These are phyloP conservation scores for Didymella exigua DNA, from an alignment of 2,329 filamentous ascomycete genomes.

Conservation along the genomic window DNA sequence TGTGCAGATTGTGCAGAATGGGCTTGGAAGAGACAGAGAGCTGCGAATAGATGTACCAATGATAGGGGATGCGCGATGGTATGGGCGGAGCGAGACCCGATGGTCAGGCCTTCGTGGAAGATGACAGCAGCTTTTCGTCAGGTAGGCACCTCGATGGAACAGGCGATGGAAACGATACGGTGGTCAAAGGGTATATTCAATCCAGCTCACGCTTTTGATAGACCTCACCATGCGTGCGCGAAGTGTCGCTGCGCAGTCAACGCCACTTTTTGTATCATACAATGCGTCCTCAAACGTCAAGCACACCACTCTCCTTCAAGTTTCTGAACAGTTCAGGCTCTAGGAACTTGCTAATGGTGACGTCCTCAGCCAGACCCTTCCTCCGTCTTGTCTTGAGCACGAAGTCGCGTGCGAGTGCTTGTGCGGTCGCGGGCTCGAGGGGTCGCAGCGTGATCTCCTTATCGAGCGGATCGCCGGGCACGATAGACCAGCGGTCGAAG, in stretches of 20 bases:
- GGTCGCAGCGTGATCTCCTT: constrained; percentile 80
- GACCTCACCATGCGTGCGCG: background rate
- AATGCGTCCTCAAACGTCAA: constrained; percentile 61
- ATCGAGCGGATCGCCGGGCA: constrained; percentile 94
- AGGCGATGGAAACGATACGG: too few relatives aligned
- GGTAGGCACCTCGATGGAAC: too few relatives aligned
- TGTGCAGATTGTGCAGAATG: too few relatives aligned
- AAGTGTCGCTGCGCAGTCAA: constrained; percentile 2
- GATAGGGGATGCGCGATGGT: too few relatives aligned
- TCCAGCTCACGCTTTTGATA: background rate
- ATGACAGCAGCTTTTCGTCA: too few relatives aligned
- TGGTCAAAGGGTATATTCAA: constrained; percentile 15
- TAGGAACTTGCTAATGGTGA: constrained; percentile 93
- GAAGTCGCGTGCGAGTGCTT: constrained; percentile 92
- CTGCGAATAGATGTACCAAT: too few relatives aligned
- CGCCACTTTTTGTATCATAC: constrained; percentile 11
- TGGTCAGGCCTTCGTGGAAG: too few relatives aligned
- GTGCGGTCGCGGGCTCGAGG: constrained; percentile 83
- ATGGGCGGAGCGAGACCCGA: too few relatives aligned
- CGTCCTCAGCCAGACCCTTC: constrained; percentile 94
- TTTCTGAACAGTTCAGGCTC: constrained; percentile 92
- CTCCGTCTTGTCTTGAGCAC: constrained; percentile 92
- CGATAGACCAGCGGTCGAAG: constrained; percentile 95
- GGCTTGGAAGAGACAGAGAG: too few relatives aligned
- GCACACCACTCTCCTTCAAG: constrained; percentile 83